Conservation (phyloP, 2,329 filamentous ascomycete species). For the Elsinoe ampelina region DNA sequence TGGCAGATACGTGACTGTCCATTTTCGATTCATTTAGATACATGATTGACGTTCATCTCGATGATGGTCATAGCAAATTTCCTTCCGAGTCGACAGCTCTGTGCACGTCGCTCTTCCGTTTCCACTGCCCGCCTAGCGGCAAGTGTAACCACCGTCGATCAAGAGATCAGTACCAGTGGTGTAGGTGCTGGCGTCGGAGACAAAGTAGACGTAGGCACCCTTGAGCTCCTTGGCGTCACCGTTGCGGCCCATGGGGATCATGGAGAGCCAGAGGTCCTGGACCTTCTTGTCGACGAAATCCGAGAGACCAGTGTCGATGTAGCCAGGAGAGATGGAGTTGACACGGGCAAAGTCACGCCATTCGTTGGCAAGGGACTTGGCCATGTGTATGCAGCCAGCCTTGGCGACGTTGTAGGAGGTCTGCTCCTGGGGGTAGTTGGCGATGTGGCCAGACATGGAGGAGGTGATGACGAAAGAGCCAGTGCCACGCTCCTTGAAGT, state of each 20-base stretch:
- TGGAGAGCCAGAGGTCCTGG: constrained; percentile 49
- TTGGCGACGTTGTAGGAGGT: constrained; percentile 58
- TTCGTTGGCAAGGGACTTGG: constrained; percentile 56
- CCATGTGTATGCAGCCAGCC: constrained; percentile 57
- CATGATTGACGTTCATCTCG: constrained; percentile 8
- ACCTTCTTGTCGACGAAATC: constrained; percentile 54
- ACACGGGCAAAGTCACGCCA: constrained; percentile 61
- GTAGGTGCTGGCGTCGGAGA: constrained; percentile 44
- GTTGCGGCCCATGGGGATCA: constrained; percentile 53
- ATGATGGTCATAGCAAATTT: not conserved
- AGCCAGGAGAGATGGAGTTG: constrained; percentile 59
- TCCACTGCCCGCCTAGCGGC: constrained; percentile 13
- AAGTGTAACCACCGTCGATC: constrained; percentile 41
- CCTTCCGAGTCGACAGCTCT: not conserved
- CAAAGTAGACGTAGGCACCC: constrained; percentile 47
- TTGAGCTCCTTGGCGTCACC: constrained; percentile 58
- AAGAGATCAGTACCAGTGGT: constrained; percentile 43
- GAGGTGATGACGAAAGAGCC: constrained; percentile 59
- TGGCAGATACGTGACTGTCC: constrained; percentile 1
- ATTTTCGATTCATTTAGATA: constrained; percentile 8
- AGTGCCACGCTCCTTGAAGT: constrained; percentile 58
- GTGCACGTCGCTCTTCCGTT: not conserved
- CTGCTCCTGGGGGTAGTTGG: constrained; percentile 70
- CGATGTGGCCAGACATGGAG: constrained; percentile 71
- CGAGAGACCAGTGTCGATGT: constrained; percentile 58